These are phyloP conservation scores for Monosporozyma siamensis DNA, from an alignment of 805 yeast species.

Conservation along the genomic window DNA sequence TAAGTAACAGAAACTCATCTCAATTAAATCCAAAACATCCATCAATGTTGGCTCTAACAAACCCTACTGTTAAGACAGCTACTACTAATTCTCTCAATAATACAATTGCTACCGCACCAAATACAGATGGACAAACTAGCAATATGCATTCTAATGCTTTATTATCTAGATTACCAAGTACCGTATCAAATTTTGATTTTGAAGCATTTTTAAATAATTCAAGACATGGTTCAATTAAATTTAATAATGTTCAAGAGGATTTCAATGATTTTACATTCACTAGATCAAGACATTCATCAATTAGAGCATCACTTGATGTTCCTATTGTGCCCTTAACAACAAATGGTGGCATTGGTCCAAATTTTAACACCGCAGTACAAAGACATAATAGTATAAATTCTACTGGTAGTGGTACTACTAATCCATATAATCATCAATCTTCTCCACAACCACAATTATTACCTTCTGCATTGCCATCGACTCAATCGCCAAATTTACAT, in stretches of 20 bases:
- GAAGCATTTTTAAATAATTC: conserved; percentile 11
- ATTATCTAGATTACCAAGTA: background rate
- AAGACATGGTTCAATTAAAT: conserved; percentile 26
- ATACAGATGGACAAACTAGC: background rate
- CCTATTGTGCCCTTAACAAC: background rate
- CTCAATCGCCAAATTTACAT: background rate
- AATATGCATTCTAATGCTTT: background rate
- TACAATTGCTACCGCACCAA: background rate
- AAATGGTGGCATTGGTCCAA: background rate
- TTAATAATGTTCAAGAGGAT: conserved; percentile 20
- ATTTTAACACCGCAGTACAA: too few species aligned
- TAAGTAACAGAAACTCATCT: conserved; percentile 2
- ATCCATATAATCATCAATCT: background rate
- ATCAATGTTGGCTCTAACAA: conserved; percentile 11
- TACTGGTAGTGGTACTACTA: background rate
- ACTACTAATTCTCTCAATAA: too few species aligned
- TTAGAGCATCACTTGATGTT: conserved; percentile 11
- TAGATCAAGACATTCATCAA: conserved; percentile 27
- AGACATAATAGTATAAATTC: background rate
- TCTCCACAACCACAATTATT: background rate
- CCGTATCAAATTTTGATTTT: conserved; percentile 2
- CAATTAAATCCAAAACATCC: conserved; percentile 20
- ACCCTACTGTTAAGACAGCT: too few species aligned
- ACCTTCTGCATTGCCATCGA: too few species aligned
- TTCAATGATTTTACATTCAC: conserved; percentile 22